Conservation (phyloP, 306 rosid genomes). For the Senna tora region DNA sequence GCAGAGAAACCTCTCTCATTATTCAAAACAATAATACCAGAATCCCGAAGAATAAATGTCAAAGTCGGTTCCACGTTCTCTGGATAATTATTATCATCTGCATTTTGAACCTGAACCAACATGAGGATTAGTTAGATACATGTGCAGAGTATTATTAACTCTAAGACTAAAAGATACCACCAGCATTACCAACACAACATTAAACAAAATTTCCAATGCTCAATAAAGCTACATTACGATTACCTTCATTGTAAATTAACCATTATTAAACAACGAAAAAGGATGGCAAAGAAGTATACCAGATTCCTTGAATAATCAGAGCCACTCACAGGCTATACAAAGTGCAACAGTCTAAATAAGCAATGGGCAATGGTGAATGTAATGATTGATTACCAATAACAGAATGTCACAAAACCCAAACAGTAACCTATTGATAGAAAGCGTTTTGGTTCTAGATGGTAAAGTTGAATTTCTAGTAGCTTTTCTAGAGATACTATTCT, state of each 20-base stretch:
- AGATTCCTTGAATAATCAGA: not conserved
- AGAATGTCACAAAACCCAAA: no score
- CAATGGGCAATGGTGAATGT: not conserved
- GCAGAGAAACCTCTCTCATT: conserved; percentile 88
- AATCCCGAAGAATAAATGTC: conserved; percentile 81
- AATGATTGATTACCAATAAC: conserved; percentile 4
- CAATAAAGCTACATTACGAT: conserved; percentile 22
- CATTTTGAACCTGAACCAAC: conserved; percentile 90
- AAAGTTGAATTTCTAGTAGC: not conserved
- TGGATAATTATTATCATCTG: conserved; percentile 87
- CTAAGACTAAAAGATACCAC: conserved; percentile 29
- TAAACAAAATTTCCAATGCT: conserved; percentile 9
- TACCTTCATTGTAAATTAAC: not conserved
- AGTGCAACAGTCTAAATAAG: conserved; percentile 16
- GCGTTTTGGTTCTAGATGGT: not conserved
- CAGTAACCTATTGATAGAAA: not conserved
- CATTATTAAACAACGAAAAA: conserved; percentile 24
- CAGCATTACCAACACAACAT: conserved; percentile 21
- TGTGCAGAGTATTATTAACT: conserved; percentile 21
- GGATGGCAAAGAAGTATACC: conserved; percentile 13
- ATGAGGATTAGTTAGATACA: conserved; percentile 37
- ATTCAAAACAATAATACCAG: conserved; percentile 77
- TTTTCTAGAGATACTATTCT: no score
- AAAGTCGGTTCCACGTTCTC: conserved; percentile 82
- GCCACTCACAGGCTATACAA: not conserved